phyloP scores from a whole-genome alignment of 2,329 filamentous ascomycete genomes.

The Phyllosticta capitalensis region DNA sequence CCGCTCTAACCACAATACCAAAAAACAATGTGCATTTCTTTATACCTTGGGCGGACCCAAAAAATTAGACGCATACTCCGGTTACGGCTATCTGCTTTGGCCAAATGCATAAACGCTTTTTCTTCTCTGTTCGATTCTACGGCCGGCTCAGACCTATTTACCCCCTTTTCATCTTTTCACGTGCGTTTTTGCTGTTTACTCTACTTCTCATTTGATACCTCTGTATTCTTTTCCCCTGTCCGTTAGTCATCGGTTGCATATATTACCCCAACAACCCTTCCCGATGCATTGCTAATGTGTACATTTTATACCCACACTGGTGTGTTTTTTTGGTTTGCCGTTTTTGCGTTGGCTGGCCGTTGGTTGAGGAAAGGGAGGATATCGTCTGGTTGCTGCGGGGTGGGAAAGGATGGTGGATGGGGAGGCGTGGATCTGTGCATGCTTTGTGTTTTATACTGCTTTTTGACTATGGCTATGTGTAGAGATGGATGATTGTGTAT shows the following conservation, averaged over 20 bases:
- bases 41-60: background rate
- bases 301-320: background rate
- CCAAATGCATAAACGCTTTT: background rate
- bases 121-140: background rate
- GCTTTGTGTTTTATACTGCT: background rate
- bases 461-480: no score
- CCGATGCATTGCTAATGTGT: background rate
- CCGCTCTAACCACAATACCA: background rate
- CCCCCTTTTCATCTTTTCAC: constrained; percentile 31
- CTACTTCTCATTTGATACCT: background rate
- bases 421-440: background rate
- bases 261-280: background rate
- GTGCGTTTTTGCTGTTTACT: background rate
- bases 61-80: background rate
- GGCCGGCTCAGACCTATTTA: background rate
- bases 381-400: background rate
- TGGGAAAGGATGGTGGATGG: background rate
- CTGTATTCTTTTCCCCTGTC: background rate
- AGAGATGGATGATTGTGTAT: background rate
- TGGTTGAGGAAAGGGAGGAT: constrained; percentile 4
- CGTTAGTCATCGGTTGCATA: background rate
- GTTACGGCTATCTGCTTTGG: background rate
- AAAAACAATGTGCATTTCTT: background rate
- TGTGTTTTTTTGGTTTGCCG: constrained; percentile 8
- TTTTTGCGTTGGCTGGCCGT: background rate